These are phyloP conservation scores for Tricholoma sp. DNA, from an alignment of 768 basidiomycete genomes.

Conservation along the genomic window DNA sequence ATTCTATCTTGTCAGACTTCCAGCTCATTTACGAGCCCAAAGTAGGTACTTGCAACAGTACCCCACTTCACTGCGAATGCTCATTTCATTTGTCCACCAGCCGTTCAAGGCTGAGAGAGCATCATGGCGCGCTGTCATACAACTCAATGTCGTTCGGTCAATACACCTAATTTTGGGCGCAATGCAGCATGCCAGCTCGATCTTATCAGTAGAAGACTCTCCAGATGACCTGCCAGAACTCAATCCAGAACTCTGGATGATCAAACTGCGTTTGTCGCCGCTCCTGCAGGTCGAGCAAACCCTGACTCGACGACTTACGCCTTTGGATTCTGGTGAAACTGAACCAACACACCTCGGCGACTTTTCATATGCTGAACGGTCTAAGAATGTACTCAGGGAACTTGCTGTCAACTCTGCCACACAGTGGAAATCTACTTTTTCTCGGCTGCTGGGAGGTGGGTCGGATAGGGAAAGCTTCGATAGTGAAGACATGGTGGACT, in stretches of 20 bases:
- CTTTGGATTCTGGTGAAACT: conserved; percentile 31
- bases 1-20: conserved; percentile 38
- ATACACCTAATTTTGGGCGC: conserved; percentile 59
- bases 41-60: conserved; percentile 23
- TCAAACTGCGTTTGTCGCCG: conserved; percentile 56
- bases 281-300: conserved; percentile 58
- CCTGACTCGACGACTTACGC: conserved; percentile 53
- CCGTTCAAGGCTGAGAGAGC: conserved; percentile 55
- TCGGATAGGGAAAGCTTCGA: conserved; percentile 19
- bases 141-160: conserved; percentile 67
- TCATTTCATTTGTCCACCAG: conserved; percentile 20
- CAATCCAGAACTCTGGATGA: conserved; percentile 41
- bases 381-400: conserved; percentile 30
- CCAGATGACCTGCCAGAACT: conserved; percentile 26
- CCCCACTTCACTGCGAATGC: background rate
- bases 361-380: conserved; percentile 19
- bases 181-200: conserved; percentile 27
- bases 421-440: conserved; percentile 48
- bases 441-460: conserved; percentile 26
- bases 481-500: conserved; percentile 29
- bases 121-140: conserved; percentile 64
- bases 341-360: conserved; percentile 22
- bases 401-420: conserved; percentile 47
- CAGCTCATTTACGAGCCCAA: conserved; percentile 62
- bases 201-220: conserved; percentile 5